Conservation (phyloP, 495 filamentous ascomycete species). For the Sphaerosporella brunnea region DNA sequence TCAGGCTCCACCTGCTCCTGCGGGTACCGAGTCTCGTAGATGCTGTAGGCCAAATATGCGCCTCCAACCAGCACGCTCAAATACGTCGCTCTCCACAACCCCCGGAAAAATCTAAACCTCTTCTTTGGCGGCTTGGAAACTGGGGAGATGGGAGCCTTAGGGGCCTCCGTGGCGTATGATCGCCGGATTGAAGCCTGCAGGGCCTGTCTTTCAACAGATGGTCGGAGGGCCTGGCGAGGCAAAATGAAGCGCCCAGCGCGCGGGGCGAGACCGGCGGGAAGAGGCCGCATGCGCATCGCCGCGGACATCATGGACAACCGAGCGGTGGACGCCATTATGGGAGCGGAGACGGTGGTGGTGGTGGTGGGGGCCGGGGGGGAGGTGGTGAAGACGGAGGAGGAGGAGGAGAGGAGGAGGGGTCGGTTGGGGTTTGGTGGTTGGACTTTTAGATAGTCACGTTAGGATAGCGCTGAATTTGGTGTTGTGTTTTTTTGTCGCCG, state of each 20-base stretch:
- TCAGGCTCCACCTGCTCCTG: constrained; percentile 64
- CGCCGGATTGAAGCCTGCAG: constrained; percentile 26
- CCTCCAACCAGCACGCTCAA: constrained; percentile 48
- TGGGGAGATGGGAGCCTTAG: constrained; percentile 18
- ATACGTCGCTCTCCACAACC: constrained; percentile 62
- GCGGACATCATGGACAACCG: constrained; percentile 14
- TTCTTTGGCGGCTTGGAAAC: constrained; percentile 25
- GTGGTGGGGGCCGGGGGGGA: not conserved
- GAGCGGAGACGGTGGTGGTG: not conserved
- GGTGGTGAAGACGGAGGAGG: not conserved
- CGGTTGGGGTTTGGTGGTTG: no score
- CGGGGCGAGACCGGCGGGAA: constrained; percentile 11
- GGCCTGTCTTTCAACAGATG: constrained; percentile 8
- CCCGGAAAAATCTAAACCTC: constrained; percentile 35
- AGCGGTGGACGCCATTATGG: constrained; percentile 4
- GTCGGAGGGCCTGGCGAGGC: constrained; percentile 13
- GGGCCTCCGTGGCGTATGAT: constrained; percentile 28
- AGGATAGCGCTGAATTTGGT: not conserved
- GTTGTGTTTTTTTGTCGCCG: no score
- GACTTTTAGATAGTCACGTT: constrained; percentile 9
- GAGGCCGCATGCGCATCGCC: constrained; percentile 15
- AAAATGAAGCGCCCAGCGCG: constrained; percentile 16
- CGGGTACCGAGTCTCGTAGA: constrained; percentile 67
- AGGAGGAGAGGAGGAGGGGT: constrained; percentile 1
- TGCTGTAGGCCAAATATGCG: constrained; percentile 56